Base-by-base conservation (phyloP, 2,329 filamentous ascomycete species). In the Colletotrichum brevisporum region DNA sequence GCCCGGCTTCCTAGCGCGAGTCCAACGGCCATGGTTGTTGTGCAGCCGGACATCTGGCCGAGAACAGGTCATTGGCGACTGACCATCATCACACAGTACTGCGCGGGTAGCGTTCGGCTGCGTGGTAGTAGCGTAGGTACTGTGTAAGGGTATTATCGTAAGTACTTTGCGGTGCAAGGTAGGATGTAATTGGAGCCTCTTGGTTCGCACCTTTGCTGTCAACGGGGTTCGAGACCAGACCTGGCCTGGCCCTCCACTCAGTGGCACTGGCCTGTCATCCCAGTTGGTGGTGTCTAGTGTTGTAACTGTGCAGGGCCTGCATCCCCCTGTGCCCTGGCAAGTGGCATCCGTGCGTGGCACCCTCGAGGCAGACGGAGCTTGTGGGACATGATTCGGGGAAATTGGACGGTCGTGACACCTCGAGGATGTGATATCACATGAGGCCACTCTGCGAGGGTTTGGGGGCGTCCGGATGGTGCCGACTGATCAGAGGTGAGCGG, bases 351-450 rank as follows among this genome's bases (percentile, higher is more conserved):
- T 69, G 66, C 66, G 55, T 69, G 43, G 39, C 56, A 31, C 56
- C 50, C 43, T 13, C 41, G 52, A 53, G 51, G 6, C 47, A 26
- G 45, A 59, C 66, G 62, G 54, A 66, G 51, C 55, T 51, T 66
- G 66, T 69, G 66, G 62, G 51, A 69, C 62, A 69, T 69, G 66
- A 69, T 66, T 69, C 66, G 66, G 66, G 66, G 66, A 69, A 66
- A 69, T 69, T 69, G 55, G 55, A 60, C 56, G 50, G 66, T 47
- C 16, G 54, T 66, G 50, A 36, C 62, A 63, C 47, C 31, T 57
- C 27, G 50, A 66, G 66, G 31, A 63, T 60, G 36, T 51, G 62
- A 52, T 69, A 56, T 55, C 57, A 18, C 15, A 47, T 45, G 43
- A 48, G 27, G 43, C 62, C 66, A 66, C 36, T 60, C 39, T 27